A percentile compares a stretch with the other conserved stretches of the same genome.
Evolutionary conservation across 768 basidiomycete species (phyloP).

Genomic region (Tephrocybe sp.): DNA sequence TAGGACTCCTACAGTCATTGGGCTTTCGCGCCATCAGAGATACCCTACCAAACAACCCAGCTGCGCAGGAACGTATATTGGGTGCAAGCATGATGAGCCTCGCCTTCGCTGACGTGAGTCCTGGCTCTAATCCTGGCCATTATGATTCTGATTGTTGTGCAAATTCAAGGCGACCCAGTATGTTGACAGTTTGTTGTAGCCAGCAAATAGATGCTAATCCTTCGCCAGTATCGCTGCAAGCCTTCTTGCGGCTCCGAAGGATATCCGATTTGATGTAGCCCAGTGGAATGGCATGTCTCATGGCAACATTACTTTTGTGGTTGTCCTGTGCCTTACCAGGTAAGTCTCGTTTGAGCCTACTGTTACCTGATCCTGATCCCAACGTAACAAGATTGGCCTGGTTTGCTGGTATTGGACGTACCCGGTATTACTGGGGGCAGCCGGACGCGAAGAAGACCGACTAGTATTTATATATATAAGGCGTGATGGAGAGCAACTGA

Average conservation of each 20-base stretch:
- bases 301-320: constrained; percentile 69
- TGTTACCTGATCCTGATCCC: neutral
- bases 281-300: constrained; percentile 75
- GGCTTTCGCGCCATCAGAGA: constrained; percentile 70
- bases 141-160: neutral
- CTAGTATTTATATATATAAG: no score
- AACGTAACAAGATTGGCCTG: constrained; percentile 16
- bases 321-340: constrained; percentile 59
- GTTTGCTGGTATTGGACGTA: constrained; percentile 21
- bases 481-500: no score
- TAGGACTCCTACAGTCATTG: constrained; percentile 59
- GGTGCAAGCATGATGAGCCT: constrained; percentile 63
- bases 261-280: constrained; percentile 47
- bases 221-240: constrained; percentile 54
- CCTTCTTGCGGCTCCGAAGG: constrained; percentile 56
- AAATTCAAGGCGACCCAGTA: constrained; percentile 58
- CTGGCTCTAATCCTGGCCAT: no score
- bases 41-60: constrained; percentile 52
- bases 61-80: constrained; percentile 67
- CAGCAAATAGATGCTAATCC: neutral
- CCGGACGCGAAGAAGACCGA: constrained; percentile 2
- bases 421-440: constrained; percentile 20
- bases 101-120: constrained; percentile 68
- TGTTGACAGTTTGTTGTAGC: constrained; percentile 21
- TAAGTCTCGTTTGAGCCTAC: constrained; percentile 25